These are phyloP conservation scores for Eucalyptus grandis DNA, from an alignment of 345 rosid genomes.

Conservation along the genomic window DNA sequence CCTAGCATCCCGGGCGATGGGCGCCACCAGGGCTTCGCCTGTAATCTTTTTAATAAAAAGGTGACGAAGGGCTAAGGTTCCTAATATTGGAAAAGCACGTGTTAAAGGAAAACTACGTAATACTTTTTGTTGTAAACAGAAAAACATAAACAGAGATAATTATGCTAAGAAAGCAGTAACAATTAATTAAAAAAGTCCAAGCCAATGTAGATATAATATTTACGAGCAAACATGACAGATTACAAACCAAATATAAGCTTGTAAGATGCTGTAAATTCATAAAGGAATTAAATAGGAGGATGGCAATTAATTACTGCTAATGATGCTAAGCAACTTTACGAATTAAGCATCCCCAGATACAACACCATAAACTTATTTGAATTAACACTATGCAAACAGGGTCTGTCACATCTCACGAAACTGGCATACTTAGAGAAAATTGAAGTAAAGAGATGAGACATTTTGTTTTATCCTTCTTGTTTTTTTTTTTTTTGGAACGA, in stretches of 20 bases:
- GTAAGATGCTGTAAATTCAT: too few relatives aligned
- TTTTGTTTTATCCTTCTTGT: too few relatives aligned
- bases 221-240: not conserved
- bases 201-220: not conserved
- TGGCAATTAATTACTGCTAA: too few relatives aligned
- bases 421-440: accelerated
- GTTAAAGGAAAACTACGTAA: not conserved
- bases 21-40: not conserved
- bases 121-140: too few relatives aligned
- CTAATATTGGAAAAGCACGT: not conserved
- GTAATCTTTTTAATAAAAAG: not conserved
- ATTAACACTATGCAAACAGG: too few relatives aligned
- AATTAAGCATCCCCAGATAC: not conserved
- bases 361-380: too few relatives aligned
- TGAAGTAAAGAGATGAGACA: not conserved
- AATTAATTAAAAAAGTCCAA: not conserved
- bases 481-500: not conserved
- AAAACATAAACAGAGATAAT: not conserved
- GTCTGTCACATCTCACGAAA: not conserved
- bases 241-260: not conserved
- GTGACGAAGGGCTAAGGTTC: not conserved
- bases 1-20: not conserved
- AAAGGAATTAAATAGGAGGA: too few relatives aligned
- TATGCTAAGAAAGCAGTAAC: not conserved
- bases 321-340: accelerated